Conservation (phyloP, 805 yeast species). For the Starmera caribaea region DNA sequence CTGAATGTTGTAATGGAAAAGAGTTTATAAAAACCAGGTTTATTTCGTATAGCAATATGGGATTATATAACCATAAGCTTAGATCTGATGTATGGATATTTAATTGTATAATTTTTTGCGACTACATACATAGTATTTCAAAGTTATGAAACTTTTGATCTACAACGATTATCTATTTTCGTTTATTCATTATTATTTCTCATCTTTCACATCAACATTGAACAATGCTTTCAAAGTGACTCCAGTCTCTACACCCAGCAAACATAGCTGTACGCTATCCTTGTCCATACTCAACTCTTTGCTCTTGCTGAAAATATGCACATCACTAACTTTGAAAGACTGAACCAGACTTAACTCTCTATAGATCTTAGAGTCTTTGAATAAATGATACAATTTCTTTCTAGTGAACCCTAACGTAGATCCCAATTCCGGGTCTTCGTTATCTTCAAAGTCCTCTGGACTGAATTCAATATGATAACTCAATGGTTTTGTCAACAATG, state of each 20-base stretch:
- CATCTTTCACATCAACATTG: conserved; percentile 3
- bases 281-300: conserved; percentile 17
- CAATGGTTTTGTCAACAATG: conserved; percentile 25
- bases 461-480: conserved; percentile 68
- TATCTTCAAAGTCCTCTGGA: conserved; percentile 62
- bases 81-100: too few relatives aligned
- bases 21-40: too few relatives aligned
- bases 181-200: background rate
- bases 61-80: too few relatives aligned
- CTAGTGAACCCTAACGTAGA: conserved; percentile 58
- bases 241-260: conserved; percentile 46
- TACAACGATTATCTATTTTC: too few relatives aligned
- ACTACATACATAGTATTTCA: too few relatives aligned
- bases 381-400: conserved; percentile 42
- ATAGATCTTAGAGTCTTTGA: conserved; percentile 33
- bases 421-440: conserved; percentile 58
- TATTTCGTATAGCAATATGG: too few relatives aligned
- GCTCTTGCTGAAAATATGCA: conserved; percentile 25
- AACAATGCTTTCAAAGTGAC: conserved; percentile 30
- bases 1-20: too few relatives aligned
- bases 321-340: conserved; percentile 21
- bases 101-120: too few relatives aligned
- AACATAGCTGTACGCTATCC: conserved; percentile 40
- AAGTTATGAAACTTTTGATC: too few relatives aligned
- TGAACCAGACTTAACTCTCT: conserved; percentile 10